These are phyloP conservation scores for Colletotrichum tropicale DNA, from an alignment of 2,329 filamentous ascomycete genomes.

Conservation along the genomic window DNA sequence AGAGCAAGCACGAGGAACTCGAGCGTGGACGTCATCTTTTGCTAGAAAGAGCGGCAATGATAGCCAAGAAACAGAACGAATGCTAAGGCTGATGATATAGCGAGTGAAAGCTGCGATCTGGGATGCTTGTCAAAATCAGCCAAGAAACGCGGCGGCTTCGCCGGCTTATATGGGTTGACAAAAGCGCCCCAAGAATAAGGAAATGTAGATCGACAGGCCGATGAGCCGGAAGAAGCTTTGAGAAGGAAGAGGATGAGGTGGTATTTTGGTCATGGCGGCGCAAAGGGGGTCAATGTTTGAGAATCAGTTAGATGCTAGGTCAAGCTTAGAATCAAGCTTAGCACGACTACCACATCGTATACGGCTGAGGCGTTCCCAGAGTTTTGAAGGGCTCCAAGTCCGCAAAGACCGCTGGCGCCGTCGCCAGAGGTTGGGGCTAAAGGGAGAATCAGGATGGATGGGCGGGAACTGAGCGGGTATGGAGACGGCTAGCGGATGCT, in stretches of 20 bases:
- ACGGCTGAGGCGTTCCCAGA: neutral
- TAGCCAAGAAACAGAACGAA: neutral
- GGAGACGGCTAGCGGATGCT: neutral
- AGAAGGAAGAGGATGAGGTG: neutral
- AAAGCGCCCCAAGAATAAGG: neutral
- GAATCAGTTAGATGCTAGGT: neutral
- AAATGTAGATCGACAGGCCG: neutral
- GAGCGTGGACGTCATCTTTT: neutral
- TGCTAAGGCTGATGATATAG: neutral
- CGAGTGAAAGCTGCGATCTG: neutral
- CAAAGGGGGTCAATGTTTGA: neutral
- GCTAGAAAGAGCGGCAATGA: neutral
- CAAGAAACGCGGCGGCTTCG: neutral
- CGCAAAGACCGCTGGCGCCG: neutral
- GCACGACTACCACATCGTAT: neutral
- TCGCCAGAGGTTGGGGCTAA: neutral
- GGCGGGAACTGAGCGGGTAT: neutral
- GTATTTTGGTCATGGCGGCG: neutral
- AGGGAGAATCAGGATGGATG: neutral
- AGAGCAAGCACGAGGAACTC: neutral
- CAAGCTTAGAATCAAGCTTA: neutral
- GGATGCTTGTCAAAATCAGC: neutral
- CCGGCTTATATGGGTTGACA: neutral
- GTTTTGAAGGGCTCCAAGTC: neutral
- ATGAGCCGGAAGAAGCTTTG: neutral